A percentile compares a stretch with the other conserved stretches of the same genome.
Evolutionary conservation across 371 early-diverging fungal genomes (phyloP).

Genomic region (Mortierella sp.): DNA sequence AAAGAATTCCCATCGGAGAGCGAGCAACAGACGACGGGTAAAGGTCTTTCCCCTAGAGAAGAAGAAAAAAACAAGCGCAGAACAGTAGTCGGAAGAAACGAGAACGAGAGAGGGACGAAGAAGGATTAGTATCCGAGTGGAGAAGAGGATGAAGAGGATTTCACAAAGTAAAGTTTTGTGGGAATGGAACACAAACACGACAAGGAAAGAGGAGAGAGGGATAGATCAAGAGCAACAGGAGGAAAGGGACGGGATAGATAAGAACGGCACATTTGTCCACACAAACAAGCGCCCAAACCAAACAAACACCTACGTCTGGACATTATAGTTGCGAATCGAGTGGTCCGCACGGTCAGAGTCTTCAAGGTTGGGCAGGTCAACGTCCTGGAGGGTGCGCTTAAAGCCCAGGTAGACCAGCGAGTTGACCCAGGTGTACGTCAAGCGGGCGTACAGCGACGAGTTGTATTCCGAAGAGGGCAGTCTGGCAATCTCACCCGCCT

Average conservation of each 20-base stretch:
- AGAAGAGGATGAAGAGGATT: not conserved
- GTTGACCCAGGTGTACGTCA: constrained; percentile 68
- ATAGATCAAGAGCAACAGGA: not conserved
- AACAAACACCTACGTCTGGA: constrained; percentile 22
- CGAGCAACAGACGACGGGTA: constrained; percentile 42
- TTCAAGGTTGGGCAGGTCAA: constrained; percentile 63
- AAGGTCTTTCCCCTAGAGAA: constrained; percentile 27
- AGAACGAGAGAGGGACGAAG: not conserved
- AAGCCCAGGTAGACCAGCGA: constrained; percentile 68
- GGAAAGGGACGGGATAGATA: not conserved
- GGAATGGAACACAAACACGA: not conserved
- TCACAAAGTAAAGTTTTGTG: not conserved
- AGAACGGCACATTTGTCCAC: not conserved
- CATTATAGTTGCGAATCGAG: constrained; percentile 14
- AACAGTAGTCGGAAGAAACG: not conserved
- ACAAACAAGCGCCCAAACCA: no score
- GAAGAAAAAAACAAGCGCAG: not conserved
- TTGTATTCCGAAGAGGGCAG: constrained; percentile 63
- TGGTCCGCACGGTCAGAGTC: constrained; percentile 33
- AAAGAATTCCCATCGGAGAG: constrained; percentile 58
- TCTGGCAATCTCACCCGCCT: constrained; percentile 41
- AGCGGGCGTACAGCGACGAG: constrained; percentile 64
- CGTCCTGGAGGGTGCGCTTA: constrained; percentile 63
- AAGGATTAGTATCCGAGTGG: not conserved
- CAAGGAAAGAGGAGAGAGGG: not conserved